phyloP scores from a whole-genome alignment of 805 yeast species.

The Ogataea sp. region DNA sequence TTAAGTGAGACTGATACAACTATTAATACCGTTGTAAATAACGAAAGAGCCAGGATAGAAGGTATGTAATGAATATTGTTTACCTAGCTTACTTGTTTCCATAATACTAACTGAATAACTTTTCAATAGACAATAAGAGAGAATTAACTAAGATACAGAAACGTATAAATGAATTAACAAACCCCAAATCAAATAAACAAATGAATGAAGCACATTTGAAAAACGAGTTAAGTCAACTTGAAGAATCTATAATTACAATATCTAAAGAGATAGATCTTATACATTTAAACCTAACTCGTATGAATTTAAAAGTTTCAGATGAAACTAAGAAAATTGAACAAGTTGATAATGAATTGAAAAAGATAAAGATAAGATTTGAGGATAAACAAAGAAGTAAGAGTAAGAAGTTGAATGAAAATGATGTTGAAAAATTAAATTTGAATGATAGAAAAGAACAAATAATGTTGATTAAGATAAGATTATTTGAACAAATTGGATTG shows the following conservation, averaged over 20 bases:
- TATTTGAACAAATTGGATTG: conserved; percentile 55
- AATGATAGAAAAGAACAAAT: conserved; percentile 29
- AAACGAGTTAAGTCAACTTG: neutral
- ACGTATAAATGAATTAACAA: neutral
- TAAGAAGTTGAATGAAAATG: conserved; percentile 3
- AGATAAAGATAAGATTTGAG: neutral
- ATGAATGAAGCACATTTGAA: neutral
- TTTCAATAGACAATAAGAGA: neutral
- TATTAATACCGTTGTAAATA: too few species aligned
- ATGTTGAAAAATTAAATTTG: neutral
- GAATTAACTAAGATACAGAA: neutral
- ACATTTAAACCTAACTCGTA: neutral
- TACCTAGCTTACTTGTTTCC: too few species aligned
- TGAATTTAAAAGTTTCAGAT: neutral
- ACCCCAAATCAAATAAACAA: neutral
- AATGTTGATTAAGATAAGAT: conserved; percentile 39
- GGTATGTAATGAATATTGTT: too few species aligned
- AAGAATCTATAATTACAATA: neutral
- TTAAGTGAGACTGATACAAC: too few species aligned
- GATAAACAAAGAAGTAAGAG: conserved; percentile 2
- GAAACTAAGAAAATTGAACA: neutral
- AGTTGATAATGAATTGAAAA: neutral
- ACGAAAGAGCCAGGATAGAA: too few species aligned
- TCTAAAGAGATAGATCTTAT: neutral
- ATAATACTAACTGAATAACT: too few species aligned